Base-by-base conservation (phyloP, 345 rosid species). In the Stellera chamaejasme region DNA sequence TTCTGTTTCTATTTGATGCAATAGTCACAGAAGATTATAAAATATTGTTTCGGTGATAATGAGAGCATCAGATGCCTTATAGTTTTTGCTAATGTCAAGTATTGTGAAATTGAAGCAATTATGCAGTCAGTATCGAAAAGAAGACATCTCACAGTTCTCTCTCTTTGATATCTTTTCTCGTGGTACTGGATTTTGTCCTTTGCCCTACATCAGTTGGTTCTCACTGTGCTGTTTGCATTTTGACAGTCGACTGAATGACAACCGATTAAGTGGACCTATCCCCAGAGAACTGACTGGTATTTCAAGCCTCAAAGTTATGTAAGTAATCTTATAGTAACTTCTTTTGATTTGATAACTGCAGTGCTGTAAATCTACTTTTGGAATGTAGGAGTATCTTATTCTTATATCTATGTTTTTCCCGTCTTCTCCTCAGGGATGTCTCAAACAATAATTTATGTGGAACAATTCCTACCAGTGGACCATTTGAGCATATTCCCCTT, bases 361-460 rank as follows among this genome's bases (percentile, higher is more conserved):
- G 43, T 41, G 8, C 43, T 25, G 9, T 32, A 32, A 8, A 14
- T 50, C 10, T 58, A 47, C 5, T 61, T 45, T 43, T 32, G 15
- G 13, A 2, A 45, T 45, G 50, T 60, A 41, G 23, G 23, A 19
- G 23, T 19, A 19, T 19, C 23, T 19, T 19, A 19, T 19, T 19
- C 43, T 50, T 50, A 50, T 16, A n/a, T 16, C 13, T 3, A 19
- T 52, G 23, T 52, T 13, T 51, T 39, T 64, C 13, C 67, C 53
- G 46, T 70, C 54, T 47, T 59, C 68, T 60, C 39, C 57, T 16
- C 74, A 93, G 99, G 56, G 97, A 93, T 69, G 94, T 89, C 49
- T 78, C 99, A 2, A 84, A 55, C 77, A 93, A 93, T 78, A 70
- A 89, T 76, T 66, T 93, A 43, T 93, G 99, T 65, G 99, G 99